A percentile compares a stretch with the other conserved stretches of the same genome.
Evolutionary conservation across 768 basidiomycete genomes (phyloP).

Genomic region (Termitomyces heimii): DNA sequence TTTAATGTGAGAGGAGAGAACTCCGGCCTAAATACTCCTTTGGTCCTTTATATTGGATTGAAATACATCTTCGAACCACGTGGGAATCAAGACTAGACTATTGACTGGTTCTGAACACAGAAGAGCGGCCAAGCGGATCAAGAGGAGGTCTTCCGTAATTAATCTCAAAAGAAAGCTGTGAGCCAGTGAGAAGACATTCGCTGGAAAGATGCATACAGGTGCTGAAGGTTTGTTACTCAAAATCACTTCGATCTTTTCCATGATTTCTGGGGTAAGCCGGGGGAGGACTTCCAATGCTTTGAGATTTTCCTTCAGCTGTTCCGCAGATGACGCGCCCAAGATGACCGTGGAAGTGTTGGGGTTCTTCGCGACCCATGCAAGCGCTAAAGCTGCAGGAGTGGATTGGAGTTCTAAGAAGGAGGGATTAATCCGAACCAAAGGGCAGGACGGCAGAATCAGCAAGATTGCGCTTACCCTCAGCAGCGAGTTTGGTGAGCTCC

Average conservation of each 20-base stretch:
- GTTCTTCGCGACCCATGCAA: constrained; percentile 74
- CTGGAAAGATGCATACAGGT: constrained; percentile 18
- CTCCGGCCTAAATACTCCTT: not conserved
- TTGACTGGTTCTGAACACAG: not conserved
- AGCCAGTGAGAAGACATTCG: not conserved
- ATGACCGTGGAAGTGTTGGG: constrained; percentile 68
- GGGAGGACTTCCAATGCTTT: constrained; percentile 48
- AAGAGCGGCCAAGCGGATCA: constrained; percentile 1
- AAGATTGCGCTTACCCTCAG: constrained; percentile 30
- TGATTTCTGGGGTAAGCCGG: constrained; percentile 54
- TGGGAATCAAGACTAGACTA: not conserved
- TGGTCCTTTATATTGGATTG: not conserved
- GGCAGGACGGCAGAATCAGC: not conserved
- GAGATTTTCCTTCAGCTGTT: constrained; percentile 40
- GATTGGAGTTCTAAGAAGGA: constrained; percentile 28
- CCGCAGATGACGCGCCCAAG: constrained; percentile 57
- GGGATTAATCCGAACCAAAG: not conserved
- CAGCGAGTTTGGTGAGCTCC: constrained; percentile 60
- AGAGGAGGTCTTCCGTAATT: constrained; percentile 2
- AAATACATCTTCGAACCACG: not conserved
- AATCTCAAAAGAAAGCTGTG: not conserved
- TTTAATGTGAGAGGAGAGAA: constrained; percentile 15
- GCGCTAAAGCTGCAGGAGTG: constrained; percentile 56
- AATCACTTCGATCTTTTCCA: constrained; percentile 57
- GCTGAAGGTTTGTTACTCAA: constrained; percentile 39